Evolutionary conservation across 2,329 filamentous ascomycete genomes (phyloP), one percentile per base, ranked within the genome.

Genomic region (Tothia fuscella): DNA sequence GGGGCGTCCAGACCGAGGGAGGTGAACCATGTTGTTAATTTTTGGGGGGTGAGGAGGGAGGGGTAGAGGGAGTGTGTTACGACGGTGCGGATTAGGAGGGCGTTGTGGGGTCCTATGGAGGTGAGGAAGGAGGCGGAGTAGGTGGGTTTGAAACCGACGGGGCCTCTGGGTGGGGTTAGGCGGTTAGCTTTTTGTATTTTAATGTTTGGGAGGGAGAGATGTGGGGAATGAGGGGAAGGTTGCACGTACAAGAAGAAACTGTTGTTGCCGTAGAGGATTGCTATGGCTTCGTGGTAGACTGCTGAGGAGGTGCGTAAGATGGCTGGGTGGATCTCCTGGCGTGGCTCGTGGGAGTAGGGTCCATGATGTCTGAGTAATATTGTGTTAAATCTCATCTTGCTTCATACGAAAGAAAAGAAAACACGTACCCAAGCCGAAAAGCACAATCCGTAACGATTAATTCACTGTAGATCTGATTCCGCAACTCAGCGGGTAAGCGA

Each of bases 31-130:
- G 24, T 37, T 17, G 25, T 40, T 13, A 44, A 19, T 14, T 44
- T 20, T 14, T 28, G 20, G 19, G 30, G 38, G 12, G 42, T 39
- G 22, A 44, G 42, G 13, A 32, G 36, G 20, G 21, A 26, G 20
- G 42, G 42, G 28, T 44, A 21, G n/a, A 40, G 32, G 19, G 14
- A 44, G 36, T 44, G 42, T 20, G 36, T 36, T 7, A 44, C 42
- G 36, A 44, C 28, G 5, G 34, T 44, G 6, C 42, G 42, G 25
- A 44, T 44, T 10, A 17, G 34, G 17, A 40, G 28, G 26, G 42
- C 42, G 22, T 44, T 44, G 12, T 39, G 42, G n/a, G 42, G 21
- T 12, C 42, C 42, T 16, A 44, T 44, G 35, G 17, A 22, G n/a
- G 42, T 28, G 26, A 39, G 25, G 17, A 44, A 44, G 25, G 42